Base-by-base conservation (phyloP, 2,329 filamentous ascomycete genomes). In the Leptographium radiaticola region DNA sequence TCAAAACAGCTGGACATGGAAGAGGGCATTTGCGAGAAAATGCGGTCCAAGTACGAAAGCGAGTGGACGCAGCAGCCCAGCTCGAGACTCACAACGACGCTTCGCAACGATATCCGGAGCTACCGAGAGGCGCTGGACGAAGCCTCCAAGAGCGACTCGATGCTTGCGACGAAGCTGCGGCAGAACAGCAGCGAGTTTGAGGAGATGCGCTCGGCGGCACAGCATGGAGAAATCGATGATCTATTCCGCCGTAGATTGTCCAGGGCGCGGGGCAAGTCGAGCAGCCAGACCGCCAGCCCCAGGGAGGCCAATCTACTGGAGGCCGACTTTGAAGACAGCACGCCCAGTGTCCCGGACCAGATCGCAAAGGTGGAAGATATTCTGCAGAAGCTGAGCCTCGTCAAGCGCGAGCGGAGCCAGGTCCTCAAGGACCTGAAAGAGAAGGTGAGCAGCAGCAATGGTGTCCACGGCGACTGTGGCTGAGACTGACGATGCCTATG, bases 21-120 rank as follows among this genome's bases (percentile, higher is more conserved):
- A 67, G 94, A 97, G 70, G 94, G 88, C 54, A 88, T 97, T 0
- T 98, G 93, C 66, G 93, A 98, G 68, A 98, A 97, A 74, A 98
- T 98, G 93, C 81, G 93, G 48, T 94, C 89, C 13, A 98, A 98
- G 67, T 97, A 97, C 66, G 90, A 91, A 53, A 79, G 77, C 33
- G 91, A 97, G 53, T 98, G 93, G 93, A 95, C 89, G 18, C 93
- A 98, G 63, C 93, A 98, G 64, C 93, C 93, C 12, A 97, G 91
- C 65, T 88, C 87, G 36, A 79, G 88, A 54, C 76, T 98, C 43
- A 98, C 91, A 1, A 83, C 87, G 5, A 97, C 91, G 0, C 71
- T 98, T 50, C 80, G 90, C 53, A 84, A 82, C 55, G 93, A 98
- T 65, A 86, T 97, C 52, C 79, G 86, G 57, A 91, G 86, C 63